phyloP scores from a whole-genome alignment of 2,329 filamentous ascomycete genomes.

The Phialophora chinensis region DNA sequence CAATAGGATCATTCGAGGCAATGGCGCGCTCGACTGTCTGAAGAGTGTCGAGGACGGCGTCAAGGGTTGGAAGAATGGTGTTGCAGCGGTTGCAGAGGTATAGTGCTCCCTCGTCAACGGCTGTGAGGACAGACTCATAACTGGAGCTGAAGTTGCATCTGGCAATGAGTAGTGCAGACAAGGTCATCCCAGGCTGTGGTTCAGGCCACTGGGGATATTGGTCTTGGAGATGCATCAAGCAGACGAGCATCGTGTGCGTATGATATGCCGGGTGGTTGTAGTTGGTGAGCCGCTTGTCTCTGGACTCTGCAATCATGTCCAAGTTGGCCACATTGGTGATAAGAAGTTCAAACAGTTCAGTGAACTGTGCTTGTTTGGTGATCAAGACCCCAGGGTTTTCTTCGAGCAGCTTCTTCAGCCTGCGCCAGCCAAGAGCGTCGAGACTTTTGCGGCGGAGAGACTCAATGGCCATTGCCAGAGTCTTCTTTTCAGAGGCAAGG shows the following conservation, averaged over 20 bases:
- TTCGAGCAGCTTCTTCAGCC: constrained; percentile 36
- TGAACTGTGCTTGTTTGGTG: constrained; percentile 32
- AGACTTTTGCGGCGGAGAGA: constrained; percentile 30
- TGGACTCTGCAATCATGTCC: constrained; percentile 28
- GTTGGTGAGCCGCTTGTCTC: constrained; percentile 26
- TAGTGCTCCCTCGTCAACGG: constrained; percentile 31
- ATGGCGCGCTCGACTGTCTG: constrained; percentile 33
- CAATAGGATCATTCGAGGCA: constrained; percentile 29
- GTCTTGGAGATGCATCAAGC: constrained; percentile 29
- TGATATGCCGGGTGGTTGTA: constrained; percentile 36
- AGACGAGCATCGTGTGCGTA: constrained; percentile 36
- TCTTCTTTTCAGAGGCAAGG: constrained; percentile 32
- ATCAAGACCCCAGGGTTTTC: constrained; percentile 33
- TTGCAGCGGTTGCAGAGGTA: constrained; percentile 23
- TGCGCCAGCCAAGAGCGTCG: constrained; percentile 35
- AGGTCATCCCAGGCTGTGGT: constrained; percentile 35
- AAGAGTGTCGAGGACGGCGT: constrained; percentile 34
- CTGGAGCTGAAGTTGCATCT: constrained; percentile 34
- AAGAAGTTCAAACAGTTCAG: constrained; percentile 35
- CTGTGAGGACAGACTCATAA: constrained; percentile 24
- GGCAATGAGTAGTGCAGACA: constrained; percentile 34
- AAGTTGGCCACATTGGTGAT: constrained; percentile 28
- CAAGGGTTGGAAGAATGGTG: constrained; percentile 29
- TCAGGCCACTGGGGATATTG: constrained; percentile 38
- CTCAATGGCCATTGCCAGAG: constrained; percentile 30